Percentiles rank a stretch among this genome's conserved stretches.
These are phyloP conservation scores for Aspergillus sergii DNA, from an alignment of 2,329 filamentous ascomycete species.

Conservation along the genomic window DNA sequence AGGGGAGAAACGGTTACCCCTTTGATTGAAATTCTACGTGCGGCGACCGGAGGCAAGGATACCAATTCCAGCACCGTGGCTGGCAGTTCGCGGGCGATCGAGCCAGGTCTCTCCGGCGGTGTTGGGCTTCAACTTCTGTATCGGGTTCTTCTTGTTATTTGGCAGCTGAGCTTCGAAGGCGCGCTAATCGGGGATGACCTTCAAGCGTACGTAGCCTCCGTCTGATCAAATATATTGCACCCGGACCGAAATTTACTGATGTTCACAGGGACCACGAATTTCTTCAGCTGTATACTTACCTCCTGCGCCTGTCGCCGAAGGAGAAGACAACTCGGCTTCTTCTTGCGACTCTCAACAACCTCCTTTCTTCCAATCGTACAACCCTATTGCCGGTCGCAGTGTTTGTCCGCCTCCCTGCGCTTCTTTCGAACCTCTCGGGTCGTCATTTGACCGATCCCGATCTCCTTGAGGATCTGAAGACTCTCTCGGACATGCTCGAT, in stretches of 20 bases:
- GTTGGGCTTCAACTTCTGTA: slow-evolving; percentile 93
- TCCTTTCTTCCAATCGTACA: slow-evolving; percentile 72
- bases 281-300: slow-evolving; percentile 85
- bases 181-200: slow-evolving; percentile 73
- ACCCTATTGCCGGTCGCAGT: slow-evolving; percentile 78
- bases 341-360: slow-evolving; percentile 84
- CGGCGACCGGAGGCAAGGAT: slow-evolving; percentile 74
- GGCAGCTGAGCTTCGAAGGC: slow-evolving; percentile 93
- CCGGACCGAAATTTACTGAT: slow-evolving; percentile 11
- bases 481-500: slow-evolving; percentile 69
- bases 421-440: slow-evolving; percentile 60
- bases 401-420: slow-evolving; percentile 74
- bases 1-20: slow-evolving; percentile 81
- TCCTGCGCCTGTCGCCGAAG: slow-evolving; percentile 89
- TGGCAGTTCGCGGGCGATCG: slow-evolving; percentile 66
- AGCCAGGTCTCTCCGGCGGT: slow-evolving; percentile 67
- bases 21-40: slow-evolving; percentile 75
- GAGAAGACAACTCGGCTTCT: slow-evolving; percentile 95
- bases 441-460: slow-evolving; percentile 54
- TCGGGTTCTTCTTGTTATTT: slow-evolving; percentile 87
- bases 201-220: slow-evolving; percentile 51
- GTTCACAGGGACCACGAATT: slow-evolving; percentile 81
- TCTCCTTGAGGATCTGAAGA: slow-evolving; percentile 51
- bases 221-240: slow-evolving; percentile 10
- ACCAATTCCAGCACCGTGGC: slow-evolving; percentile 62